These are phyloP conservation scores for Melaleuca quinquenervia DNA, from an alignment of 345 rosid genomes.

Conservation along the genomic window DNA sequence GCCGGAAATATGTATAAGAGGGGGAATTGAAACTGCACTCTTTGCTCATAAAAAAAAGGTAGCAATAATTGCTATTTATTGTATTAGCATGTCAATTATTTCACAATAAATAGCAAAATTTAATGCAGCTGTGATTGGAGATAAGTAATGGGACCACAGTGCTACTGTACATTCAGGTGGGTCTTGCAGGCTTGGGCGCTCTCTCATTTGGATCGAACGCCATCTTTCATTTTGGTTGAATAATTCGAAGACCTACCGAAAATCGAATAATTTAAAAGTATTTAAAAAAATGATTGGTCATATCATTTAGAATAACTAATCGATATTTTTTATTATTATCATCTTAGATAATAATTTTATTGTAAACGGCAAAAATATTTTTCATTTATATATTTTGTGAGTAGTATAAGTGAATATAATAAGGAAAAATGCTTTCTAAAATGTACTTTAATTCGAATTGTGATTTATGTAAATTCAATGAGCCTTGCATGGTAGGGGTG, in stretches of 20 bases:
- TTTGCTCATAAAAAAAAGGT: background rate
- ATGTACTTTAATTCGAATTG: background rate
- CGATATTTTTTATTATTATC: background rate
- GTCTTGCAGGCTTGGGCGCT: background rate
- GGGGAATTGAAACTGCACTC: background rate
- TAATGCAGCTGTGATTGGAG: background rate
- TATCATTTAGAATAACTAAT: background rate
- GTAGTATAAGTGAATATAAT: accelerated
- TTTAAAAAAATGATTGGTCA: background rate
- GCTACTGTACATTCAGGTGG: background rate
- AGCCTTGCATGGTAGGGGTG: background rate
- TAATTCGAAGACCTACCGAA: background rate
- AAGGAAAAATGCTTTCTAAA: background rate
- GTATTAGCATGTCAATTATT: background rate
- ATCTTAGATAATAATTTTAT: background rate
- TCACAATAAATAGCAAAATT: background rate
- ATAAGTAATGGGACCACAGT: background rate
- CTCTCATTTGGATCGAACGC: background rate
- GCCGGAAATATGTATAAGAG: background rate
- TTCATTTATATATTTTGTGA: background rate
- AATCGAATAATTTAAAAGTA: background rate
- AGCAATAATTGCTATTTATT: background rate
- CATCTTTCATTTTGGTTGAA: background rate
- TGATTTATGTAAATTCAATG: background rate
- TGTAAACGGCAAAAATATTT: background rate